These are phyloP conservation scores for Trametes cingulata DNA, from an alignment of 768 basidiomycete species.

Conservation along the genomic window DNA sequence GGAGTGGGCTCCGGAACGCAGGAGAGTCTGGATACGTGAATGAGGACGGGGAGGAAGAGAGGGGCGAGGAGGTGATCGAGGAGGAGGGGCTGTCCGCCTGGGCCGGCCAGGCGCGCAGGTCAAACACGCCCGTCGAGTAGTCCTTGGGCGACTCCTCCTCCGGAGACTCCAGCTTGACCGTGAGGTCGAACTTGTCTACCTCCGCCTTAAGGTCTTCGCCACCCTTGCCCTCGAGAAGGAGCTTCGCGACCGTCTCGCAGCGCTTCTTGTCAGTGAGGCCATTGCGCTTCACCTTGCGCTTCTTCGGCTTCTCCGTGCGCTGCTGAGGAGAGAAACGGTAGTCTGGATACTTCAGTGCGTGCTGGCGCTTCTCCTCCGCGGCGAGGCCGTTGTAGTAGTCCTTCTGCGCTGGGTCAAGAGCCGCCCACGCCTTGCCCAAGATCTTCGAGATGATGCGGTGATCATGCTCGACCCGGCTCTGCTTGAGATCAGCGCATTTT, in stretches of 20 bases:
- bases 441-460: constrained; percentile 67
- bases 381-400: constrained; percentile 54
- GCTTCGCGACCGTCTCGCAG: constrained; percentile 40
- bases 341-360: constrained; percentile 54
- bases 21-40: neutral
- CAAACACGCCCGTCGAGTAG: constrained; percentile 18
- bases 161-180: neutral
- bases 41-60: neutral
- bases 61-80: neutral
- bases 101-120: constrained; percentile 1
- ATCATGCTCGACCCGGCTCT: constrained; percentile 30
- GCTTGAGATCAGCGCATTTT: constrained; percentile 46
- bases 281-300: constrained; percentile 31
- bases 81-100: neutral
- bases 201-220: constrained; percentile 31
- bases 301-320: constrained; percentile 14
- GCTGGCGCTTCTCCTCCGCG: constrained; percentile 55
- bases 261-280: constrained; percentile 33
- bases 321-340: constrained; percentile 59
- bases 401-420: constrained; percentile 48
- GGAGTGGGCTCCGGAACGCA: constrained; percentile 12
- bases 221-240: constrained; percentile 37
- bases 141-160: neutral
- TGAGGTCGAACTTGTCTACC: constrained; percentile 17
- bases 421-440: constrained; percentile 72